Percentiles rank a stretch among this genome's conserved stretches.
phyloP scores from a whole-genome alignment of 2,329 filamentous ascomycete species.

The Nakataea oryzae region DNA sequence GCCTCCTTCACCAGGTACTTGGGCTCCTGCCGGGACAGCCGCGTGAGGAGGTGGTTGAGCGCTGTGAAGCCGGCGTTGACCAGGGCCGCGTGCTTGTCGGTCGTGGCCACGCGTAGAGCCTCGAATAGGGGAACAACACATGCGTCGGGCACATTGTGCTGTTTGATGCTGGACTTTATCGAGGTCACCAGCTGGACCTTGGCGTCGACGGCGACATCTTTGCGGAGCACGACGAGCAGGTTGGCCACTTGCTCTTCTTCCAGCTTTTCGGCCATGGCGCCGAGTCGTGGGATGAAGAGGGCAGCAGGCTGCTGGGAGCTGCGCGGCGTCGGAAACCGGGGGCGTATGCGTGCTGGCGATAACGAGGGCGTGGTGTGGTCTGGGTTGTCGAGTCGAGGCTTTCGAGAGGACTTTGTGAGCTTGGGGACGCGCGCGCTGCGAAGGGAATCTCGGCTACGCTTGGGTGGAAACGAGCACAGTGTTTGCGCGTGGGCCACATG shows the following conservation, averaged over 20 bases:
- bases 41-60: slow-evolving; percentile 77
- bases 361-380: too few species aligned
- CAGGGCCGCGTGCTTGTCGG: slow-evolving; percentile 66
- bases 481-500: too few species aligned
- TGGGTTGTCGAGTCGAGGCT: too few species aligned
- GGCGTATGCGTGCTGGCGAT: too few species aligned
- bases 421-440: too few species aligned
- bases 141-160: slow-evolving; percentile 74
- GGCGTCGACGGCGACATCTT: slow-evolving; percentile 48
- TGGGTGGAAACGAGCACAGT: too few species aligned
- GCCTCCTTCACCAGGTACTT: slow-evolving; percentile 62
- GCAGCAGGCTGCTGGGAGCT: too few species aligned
- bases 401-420: too few species aligned
- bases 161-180: slow-evolving; percentile 84
- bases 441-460: too few species aligned
- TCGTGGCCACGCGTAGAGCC: slow-evolving; percentile 63
- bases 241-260: slow-evolving; percentile 28
- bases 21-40: slow-evolving; percentile 75
- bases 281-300: slow-evolving; percentile 2
- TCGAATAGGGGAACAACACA: slow-evolving; percentile 70
- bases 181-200: slow-evolving; percentile 57
- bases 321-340: too few species aligned
- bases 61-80: slow-evolving; percentile 79
- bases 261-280: slow-evolving; percentile 24
- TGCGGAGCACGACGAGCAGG: slow-evolving; percentile 27